Conservation (phyloP, 345 rosid species). For the Raphanus raphanistrum region DNA sequence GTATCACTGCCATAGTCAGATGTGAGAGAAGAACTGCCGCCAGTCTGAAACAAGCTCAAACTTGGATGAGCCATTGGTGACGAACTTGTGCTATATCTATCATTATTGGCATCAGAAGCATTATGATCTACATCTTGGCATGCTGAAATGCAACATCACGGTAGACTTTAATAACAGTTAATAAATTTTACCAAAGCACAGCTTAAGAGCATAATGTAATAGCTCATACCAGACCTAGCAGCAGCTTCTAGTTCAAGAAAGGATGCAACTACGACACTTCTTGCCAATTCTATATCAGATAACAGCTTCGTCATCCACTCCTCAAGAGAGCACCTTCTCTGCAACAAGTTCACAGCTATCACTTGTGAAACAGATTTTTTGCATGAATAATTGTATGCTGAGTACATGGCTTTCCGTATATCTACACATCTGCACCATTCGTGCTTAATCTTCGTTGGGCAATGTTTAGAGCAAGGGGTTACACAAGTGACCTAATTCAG, state of each 20-base stretch:
- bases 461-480: slow-evolving; percentile 1
- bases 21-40: slow-evolving; percentile 69
- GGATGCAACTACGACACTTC: slow-evolving; percentile 83
- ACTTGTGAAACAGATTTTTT: neutral
- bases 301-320: slow-evolving; percentile 95
- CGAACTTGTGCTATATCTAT: slow-evolving; percentile 44
- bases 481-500: slow-evolving; percentile 3
- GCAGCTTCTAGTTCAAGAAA: slow-evolving; percentile 98
- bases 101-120: slow-evolving; percentile 50
- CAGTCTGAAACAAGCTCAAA: slow-evolving; percentile 53
- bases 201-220: slow-evolving; percentile 19
- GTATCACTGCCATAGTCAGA: slow-evolving; percentile 95
- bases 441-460: neutral
- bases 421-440: neutral
- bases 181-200: slow-evolving; percentile 12
- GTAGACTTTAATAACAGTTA: slow-evolving; percentile 6
- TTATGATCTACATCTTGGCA: slow-evolving; percentile 51
- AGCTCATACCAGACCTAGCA: slow-evolving; percentile 87
- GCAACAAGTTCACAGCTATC: slow-evolving; percentile 17
- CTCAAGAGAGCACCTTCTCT: slow-evolving; percentile 95
- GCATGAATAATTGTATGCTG: slow-evolving; percentile 13
- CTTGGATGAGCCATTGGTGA: slow-evolving; percentile 49
- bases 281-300: slow-evolving; percentile 89
- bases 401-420: slow-evolving; percentile 21
- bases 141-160: slow-evolving; percentile 53